phyloP scores from a whole-genome alignment of 2,329 filamentous ascomycete species.

The Trichoderma pleuroti region DNA sequence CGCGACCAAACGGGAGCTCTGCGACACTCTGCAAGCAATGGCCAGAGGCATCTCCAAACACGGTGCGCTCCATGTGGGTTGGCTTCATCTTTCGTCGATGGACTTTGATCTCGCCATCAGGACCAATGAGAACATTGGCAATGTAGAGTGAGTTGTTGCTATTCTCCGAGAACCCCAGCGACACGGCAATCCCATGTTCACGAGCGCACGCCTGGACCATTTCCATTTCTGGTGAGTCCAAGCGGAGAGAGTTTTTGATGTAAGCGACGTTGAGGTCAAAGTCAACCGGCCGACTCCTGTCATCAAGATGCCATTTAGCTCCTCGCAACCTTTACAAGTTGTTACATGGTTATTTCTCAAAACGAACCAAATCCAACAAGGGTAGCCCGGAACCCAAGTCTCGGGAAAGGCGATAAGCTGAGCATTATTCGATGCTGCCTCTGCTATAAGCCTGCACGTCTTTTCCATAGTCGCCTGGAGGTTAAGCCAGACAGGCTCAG shows the following conservation, averaged over 20 bases:
- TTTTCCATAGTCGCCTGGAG: conserved; percentile 3
- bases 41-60: not conserved
- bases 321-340: not conserved
- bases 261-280: conserved; percentile 2
- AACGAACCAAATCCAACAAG: conserved; percentile 10
- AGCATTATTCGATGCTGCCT: conserved; percentile 1
- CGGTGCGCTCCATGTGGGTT: conserved; percentile 9
- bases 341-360: not conserved
- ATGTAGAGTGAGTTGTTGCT: conserved; percentile 6
- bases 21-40: not conserved
- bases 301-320: not conserved
- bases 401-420: conserved; percentile 3
- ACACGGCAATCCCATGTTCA: not conserved
- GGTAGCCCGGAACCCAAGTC: conserved; percentile 7
- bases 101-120: conserved; percentile 4
- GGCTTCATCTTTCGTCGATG: conserved; percentile 13
- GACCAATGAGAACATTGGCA: not conserved
- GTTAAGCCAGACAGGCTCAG: not conserved
- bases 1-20: conserved; percentile 2
- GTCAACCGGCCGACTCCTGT: not conserved
- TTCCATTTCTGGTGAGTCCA: conserved; percentile 3
- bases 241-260: conserved; percentile 11
- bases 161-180: conserved; percentile 3
- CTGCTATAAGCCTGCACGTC: not conserved
- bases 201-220: conserved; percentile 2